phyloP scores from a whole-genome alignment of 306 rosid genomes.

The Mimosa pudica region DNA sequence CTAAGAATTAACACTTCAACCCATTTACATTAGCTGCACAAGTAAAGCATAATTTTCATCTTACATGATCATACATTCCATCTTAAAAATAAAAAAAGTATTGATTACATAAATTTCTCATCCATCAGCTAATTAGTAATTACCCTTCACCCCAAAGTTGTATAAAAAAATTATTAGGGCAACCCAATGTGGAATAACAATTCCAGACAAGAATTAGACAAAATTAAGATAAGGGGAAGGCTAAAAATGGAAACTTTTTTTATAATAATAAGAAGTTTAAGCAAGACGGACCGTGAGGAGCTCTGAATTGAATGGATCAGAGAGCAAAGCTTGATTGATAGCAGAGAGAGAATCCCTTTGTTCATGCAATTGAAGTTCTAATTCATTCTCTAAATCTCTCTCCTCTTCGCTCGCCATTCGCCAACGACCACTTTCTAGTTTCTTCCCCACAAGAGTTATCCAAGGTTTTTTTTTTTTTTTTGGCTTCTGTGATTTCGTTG shows the following conservation, averaged over 20 bases:
- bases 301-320: constrained; percentile 74
- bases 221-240: neutral
- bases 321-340: constrained; percentile 62
- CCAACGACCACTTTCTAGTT: neutral
- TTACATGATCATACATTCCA: neutral
- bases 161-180: neutral
- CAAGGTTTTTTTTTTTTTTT: neutral
- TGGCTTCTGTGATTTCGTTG: too few relatives aligned
- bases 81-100: neutral
- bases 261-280: neutral
- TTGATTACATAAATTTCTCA: neutral
- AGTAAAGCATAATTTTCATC: neutral
- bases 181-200: constrained; percentile 12
- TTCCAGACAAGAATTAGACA: neutral
- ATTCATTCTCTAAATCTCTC: constrained; percentile 82
- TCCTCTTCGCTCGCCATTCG: constrained; percentile 82
- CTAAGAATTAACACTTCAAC: constrained; percentile 5
- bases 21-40: neutral
- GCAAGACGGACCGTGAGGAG: constrained; percentile 56
- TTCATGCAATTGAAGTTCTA: constrained; percentile 84
- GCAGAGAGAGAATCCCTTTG: constrained; percentile 79
- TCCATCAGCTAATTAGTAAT: neutral
- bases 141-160: neutral
- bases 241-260: neutral
- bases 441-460: neutral